phyloP scores from a whole-genome alignment of 2,329 filamentous ascomycete genomes.

The Arthroderma uncinatum region DNA sequence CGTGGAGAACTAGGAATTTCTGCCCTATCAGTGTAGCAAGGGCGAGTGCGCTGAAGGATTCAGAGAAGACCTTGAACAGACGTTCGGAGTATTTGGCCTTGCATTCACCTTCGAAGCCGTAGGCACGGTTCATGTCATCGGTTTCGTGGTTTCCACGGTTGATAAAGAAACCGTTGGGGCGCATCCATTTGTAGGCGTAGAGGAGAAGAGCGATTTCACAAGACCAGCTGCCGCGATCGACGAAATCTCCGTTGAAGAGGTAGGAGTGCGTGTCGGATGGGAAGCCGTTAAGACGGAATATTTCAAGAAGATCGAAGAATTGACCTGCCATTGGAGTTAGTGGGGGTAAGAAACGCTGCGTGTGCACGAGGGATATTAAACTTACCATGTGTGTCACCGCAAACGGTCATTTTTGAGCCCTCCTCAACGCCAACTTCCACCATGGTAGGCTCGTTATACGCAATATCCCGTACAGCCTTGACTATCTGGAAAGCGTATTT shows the following conservation, averaged over 20 bases:
- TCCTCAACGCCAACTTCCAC: conserved; percentile 76
- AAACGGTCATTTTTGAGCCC: conserved; percentile 76
- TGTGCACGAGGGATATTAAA: background rate
- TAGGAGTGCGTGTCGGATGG: conserved; percentile 83
- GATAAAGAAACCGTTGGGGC: conserved; percentile 78
- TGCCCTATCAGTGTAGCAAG: conserved; percentile 82
- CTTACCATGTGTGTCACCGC: conserved; percentile 89
- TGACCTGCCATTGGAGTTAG: conserved; percentile 51
- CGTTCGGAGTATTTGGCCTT: conserved; percentile 96
- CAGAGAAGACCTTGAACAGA: conserved; percentile 93
- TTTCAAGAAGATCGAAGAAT: conserved; percentile 93
- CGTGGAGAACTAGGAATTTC: conserved; percentile 87
- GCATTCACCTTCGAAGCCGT: conserved; percentile 97
- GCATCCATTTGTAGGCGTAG: conserved; percentile 94
- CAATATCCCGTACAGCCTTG: conserved; percentile 74
- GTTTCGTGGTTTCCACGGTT: conserved; percentile 99
- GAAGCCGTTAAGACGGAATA: conserved; percentile 82
- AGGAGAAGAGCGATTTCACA: conserved; percentile 89
- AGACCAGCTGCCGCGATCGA: conserved; percentile 95
- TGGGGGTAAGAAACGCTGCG: background rate
- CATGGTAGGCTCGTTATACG: conserved; percentile 92
- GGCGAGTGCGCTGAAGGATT: conserved; percentile 90
- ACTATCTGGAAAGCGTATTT: conserved; percentile 99
- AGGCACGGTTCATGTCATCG: conserved; percentile 97
- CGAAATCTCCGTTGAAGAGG: conserved; percentile 97